Evolutionary conservation across 768 basidiomycete genomes (phyloP).

Genomic region (Termitomyces sp.): DNA sequence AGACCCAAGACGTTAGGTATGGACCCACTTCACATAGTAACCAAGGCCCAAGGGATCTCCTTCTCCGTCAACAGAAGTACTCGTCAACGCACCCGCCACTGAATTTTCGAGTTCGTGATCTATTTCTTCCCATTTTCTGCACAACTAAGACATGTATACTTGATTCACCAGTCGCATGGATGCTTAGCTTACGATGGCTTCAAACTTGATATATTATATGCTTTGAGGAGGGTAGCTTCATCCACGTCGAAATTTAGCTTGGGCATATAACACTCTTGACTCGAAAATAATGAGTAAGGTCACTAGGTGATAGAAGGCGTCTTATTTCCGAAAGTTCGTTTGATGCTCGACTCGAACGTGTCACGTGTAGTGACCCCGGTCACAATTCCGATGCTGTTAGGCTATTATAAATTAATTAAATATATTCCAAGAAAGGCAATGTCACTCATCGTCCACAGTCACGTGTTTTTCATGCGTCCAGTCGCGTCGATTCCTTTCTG

Average conservation of each 20-base stretch:
- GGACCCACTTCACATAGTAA: conserved; percentile 46
- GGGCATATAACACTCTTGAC: conserved; percentile 34
- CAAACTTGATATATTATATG: conserved; percentile 78
- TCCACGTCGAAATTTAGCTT: conserved; percentile 67
- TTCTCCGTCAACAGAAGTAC: conserved; percentile 51
- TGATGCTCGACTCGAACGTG: no score
- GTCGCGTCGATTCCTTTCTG: no score
- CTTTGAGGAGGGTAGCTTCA: conserved; percentile 78
- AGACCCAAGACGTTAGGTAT: background rate
- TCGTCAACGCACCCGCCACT: conserved; percentile 61
- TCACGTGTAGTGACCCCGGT: no score
- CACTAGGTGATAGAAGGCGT: no score
- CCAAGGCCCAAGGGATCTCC: conserved; percentile 81
- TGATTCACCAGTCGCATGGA: background rate
- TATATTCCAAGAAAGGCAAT: no score
- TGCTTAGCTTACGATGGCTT: conserved; percentile 55
- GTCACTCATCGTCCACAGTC: no score
- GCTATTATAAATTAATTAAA: no score
- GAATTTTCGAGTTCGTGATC: conserved; percentile 81
- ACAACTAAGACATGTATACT: background rate
- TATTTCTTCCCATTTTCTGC: conserved; percentile 85
- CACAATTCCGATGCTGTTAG: no score
- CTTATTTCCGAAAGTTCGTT: no score
- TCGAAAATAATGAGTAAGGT: background rate
- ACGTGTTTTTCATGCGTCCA: no score